These are phyloP conservation scores for Poronia punctata DNA, from an alignment of 495 filamentous ascomycete genomes.

Conservation along the genomic window DNA sequence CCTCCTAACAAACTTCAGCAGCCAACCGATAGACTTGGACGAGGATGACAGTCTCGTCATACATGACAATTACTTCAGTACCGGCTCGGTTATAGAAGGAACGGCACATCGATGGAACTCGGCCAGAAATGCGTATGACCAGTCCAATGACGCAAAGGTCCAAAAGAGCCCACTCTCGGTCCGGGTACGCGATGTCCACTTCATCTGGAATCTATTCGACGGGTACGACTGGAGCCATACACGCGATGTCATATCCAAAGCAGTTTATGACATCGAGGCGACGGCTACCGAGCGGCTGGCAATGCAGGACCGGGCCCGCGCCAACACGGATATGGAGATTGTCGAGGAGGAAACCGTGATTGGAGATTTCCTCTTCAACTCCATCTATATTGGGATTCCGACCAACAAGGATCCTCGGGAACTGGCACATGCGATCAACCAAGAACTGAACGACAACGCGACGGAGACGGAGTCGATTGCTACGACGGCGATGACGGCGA, in stretches of 20 bases:
- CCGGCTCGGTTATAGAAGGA: slow-evolving; percentile 51
- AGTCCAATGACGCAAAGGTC: slow-evolving; percentile 54
- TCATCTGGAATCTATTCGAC: slow-evolving; percentile 98
- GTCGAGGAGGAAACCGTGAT: slow-evolving; percentile 82
- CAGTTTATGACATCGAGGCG: slow-evolving; percentile 76
- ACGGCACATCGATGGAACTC: slow-evolving; percentile 77
- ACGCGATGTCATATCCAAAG: slow-evolving; percentile 75
- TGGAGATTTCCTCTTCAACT: slow-evolving; percentile 95
- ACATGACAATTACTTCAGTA: slow-evolving; percentile 74
- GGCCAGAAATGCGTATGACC: slow-evolving; percentile 61
- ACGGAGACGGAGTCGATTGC: slow-evolving; percentile 87
- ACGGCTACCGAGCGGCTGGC: slow-evolving; percentile 67
- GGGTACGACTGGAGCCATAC: slow-evolving; percentile 95
- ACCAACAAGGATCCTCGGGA: slow-evolving; percentile 77
- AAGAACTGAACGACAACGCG: slow-evolving; percentile 73
- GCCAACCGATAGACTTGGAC: slow-evolving; percentile 15
- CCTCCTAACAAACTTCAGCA: slow-evolving; percentile 41
- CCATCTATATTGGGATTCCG: slow-evolving; percentile 93
- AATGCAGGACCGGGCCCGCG: slow-evolving; percentile 30
- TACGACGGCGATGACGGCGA: slow-evolving; percentile 58
- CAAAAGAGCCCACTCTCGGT: slow-evolving; percentile 65
- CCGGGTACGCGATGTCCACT: slow-evolving; percentile 73
- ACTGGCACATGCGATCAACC: slow-evolving; percentile 75
- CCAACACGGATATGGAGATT: slow-evolving; percentile 47
- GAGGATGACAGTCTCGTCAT: slow-evolving; percentile 51